phyloP scores from a whole-genome alignment of 208 protist genomes.

The Acanthamoeba lenticulata region DNA sequence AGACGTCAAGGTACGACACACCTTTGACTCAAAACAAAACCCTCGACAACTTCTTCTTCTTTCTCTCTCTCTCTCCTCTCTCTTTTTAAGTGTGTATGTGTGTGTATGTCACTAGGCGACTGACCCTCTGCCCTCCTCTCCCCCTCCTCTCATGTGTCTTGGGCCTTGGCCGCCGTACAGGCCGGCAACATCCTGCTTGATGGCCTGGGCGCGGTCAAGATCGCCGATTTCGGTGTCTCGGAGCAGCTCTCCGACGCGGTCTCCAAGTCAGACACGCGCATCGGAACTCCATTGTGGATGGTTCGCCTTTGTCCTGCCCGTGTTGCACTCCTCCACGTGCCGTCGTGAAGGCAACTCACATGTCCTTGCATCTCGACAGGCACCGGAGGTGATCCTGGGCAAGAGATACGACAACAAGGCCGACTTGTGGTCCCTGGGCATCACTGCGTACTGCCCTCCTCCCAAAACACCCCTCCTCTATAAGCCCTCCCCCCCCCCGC shows the following conservation, averaged over 20 bases:
- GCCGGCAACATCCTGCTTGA: conserved; percentile 80
- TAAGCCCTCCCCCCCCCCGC: neutral
- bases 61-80: too few species aligned
- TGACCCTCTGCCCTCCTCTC: too few species aligned
- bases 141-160: too few species aligned
- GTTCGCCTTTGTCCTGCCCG: neutral
- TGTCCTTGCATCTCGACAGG: conserved; percentile 34
- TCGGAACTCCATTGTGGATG: neutral
- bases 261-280: neutral
- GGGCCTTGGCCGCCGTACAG: too few species aligned
- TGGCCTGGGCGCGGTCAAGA: conserved; percentile 76
- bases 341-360: neutral
- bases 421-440: conserved; percentile 92
- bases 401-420: conserved; percentile 72
- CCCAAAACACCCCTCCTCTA: neutral
- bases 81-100: too few species aligned
- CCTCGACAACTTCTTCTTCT: neutral
- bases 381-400: conserved; percentile 79
- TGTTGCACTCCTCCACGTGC: neutral
- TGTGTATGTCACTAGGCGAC: too few species aligned
- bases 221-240: conserved; percentile 62
- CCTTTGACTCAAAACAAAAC: neutral
- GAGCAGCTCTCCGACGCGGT: neutral
- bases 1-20: conserved; percentile 85
- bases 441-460: conserved; percentile 76